Conservation (phyloP, 78 protist genomes). For the Cavenderia fasciculata region DNA sequence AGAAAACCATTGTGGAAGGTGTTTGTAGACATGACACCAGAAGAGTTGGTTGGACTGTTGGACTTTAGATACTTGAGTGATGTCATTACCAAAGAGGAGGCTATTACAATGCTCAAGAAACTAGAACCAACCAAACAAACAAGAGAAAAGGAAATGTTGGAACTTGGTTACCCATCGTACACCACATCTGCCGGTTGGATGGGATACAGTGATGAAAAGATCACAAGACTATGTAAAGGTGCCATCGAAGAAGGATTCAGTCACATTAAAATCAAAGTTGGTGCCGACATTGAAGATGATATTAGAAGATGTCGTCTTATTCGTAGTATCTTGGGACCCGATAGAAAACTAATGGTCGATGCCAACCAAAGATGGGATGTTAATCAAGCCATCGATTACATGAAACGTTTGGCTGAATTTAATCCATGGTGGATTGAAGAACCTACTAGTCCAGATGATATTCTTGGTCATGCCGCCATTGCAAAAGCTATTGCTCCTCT, state of each 20-base stretch:
- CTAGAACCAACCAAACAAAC: background rate
- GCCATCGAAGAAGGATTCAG: slow-evolving; percentile 67
- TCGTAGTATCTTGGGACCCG: slow-evolving; percentile 15
- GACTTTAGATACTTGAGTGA: slow-evolving; percentile 58
- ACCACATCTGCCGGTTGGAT: slow-evolving; percentile 73
- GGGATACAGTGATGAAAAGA: slow-evolving; percentile 66
- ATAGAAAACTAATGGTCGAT: slow-evolving; percentile 47
- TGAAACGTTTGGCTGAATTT: slow-evolving; percentile 8
- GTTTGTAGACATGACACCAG: slow-evolving; percentile 55
- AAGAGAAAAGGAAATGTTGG: slow-evolving; percentile 10
- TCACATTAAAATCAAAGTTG: slow-evolving; percentile 74
- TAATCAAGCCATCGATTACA: slow-evolving; percentile 39
- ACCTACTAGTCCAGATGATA: slow-evolving; percentile 77
- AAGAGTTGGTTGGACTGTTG: slow-evolving; percentile 15
- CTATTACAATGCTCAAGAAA: background rate
- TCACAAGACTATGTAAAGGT: slow-evolving; percentile 16
- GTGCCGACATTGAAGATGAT: slow-evolving; percentile 53
- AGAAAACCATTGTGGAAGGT: slow-evolving; percentile 67
- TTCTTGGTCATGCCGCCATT: slow-evolving; percentile 68
- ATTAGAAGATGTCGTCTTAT: slow-evolving; percentile 19
- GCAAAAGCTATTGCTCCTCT: slow-evolving; percentile 9
- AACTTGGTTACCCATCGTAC: slow-evolving; percentile 51
- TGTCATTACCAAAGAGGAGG: slow-evolving; percentile 58
- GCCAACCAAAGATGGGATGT: slow-evolving; percentile 80
- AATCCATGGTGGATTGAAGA: slow-evolving; percentile 73